Evolutionary conservation across 2,329 filamentous ascomycete genomes (phyloP).

Genomic region (Exophiala mesophila): DNA sequence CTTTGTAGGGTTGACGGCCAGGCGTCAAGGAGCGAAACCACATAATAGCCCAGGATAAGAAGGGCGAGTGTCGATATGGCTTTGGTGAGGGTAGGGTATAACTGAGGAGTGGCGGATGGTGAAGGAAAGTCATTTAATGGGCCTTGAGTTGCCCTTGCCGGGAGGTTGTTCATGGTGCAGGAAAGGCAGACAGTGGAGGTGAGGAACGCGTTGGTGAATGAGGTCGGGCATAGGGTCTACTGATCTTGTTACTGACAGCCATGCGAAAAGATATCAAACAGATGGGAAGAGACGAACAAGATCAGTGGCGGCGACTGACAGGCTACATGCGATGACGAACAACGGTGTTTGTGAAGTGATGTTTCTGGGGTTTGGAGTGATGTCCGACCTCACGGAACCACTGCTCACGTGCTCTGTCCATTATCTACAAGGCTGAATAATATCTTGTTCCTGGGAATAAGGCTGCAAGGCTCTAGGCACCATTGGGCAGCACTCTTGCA

Average conservation of each 20-base stretch:
- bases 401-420: too few relatives aligned
- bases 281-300: background rate
- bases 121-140: slow-evolving; percentile 9
- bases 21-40: slow-evolving; percentile 37
- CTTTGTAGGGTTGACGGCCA: slow-evolving; percentile 25
- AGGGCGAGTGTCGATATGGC: slow-evolving; percentile 21
- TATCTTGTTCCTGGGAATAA: too few relatives aligned
- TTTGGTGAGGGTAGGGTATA: slow-evolving; percentile 15
- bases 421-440: too few relatives aligned
- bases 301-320: background rate
- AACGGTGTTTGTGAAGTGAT: too few relatives aligned
- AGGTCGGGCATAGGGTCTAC: slow-evolving; percentile 13
- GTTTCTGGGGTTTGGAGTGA: too few relatives aligned
- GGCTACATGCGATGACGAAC: slow-evolving; percentile 9
- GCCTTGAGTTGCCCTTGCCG: slow-evolving; percentile 19
- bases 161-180: slow-evolving; percentile 25
- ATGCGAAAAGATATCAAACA: too few relatives aligned
- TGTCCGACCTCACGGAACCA: too few relatives aligned
- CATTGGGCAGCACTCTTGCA: too few relatives aligned
- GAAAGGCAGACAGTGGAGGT: slow-evolving; percentile 3
- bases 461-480: too few relatives aligned
- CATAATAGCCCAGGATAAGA: slow-evolving; percentile 30
- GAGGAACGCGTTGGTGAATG: background rate
- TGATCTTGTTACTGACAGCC: too few relatives aligned
- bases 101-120: slow-evolving; percentile 4